A percentile compares a stretch with the other conserved stretches of the same genome.
phyloP scores from a whole-genome alignment of 306 rosid genomes.

The Vigna mungo region DNA sequence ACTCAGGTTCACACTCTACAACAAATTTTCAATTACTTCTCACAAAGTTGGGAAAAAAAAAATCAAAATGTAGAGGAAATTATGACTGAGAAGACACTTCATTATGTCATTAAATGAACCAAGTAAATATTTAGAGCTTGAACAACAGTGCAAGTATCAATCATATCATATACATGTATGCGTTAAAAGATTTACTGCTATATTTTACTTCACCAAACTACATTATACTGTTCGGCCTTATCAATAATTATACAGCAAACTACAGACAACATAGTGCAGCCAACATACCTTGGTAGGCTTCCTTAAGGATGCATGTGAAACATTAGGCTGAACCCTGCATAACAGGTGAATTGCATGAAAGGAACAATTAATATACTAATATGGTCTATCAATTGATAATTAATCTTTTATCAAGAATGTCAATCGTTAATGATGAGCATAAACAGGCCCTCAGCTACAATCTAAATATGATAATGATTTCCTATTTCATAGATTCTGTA shows the following conservation, averaged over 20 bases:
- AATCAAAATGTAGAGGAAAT: conserved; percentile 28
- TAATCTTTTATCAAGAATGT: background rate
- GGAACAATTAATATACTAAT: conserved; percentile 40
- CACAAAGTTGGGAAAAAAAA: conserved; percentile 3
- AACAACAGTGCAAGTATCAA: conserved; percentile 6
- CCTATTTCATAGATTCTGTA: background rate
- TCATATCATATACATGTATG: background rate
- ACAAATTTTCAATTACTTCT: conserved; percentile 8
- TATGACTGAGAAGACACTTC: conserved; percentile 10
- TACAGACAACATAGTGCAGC: conserved; percentile 10
- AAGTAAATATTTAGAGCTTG: background rate
- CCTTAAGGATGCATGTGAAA: conserved; percentile 52
- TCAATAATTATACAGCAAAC: background rate
- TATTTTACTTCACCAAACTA: background rate
- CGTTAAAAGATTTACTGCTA: background rate
- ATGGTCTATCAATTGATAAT: background rate
- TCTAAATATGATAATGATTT: background rate
- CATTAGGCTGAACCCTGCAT: conserved; percentile 63
- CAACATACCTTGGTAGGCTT: conserved; percentile 66
- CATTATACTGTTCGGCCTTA: background rate
- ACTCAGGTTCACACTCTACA: conserved; percentile 17
- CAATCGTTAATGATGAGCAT: background rate
- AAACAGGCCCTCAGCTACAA: background rate
- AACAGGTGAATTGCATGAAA: conserved; percentile 39
- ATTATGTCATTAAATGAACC: conserved; percentile 17